Conservation (phyloP, 1,284 basidiomycete genomes). For the Apiotrichum montevideense region DNA sequence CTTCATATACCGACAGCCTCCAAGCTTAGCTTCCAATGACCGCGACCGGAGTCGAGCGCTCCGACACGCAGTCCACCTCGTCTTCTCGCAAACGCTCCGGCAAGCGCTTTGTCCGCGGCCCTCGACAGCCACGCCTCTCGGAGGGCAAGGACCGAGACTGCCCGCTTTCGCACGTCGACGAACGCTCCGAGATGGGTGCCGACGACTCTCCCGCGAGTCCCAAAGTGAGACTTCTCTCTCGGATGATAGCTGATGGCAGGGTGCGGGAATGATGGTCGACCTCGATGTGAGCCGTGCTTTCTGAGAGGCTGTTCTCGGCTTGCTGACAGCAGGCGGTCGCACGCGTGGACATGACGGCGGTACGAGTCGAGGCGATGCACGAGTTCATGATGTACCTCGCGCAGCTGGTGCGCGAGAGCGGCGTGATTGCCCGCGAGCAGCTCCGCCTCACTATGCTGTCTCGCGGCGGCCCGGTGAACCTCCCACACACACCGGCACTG, state of each 20-base stretch:
- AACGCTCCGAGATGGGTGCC: neutral
- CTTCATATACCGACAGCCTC: too few species aligned
- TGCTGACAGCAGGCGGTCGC: neutral
- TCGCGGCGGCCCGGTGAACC: neutral
- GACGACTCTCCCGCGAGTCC: neutral
- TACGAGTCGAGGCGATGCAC: slow-evolving; percentile 1
- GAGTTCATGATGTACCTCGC: slow-evolving; percentile 1
- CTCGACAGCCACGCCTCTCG: neutral
- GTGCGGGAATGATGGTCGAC: neutral
- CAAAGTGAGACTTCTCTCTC: neutral
- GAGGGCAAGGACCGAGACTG: neutral
- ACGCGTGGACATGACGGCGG: neutral
- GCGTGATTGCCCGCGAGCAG: neutral
- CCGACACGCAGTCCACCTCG: too few species aligned
- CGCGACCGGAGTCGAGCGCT: too few species aligned
- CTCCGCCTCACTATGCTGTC: neutral
- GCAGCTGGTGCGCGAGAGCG: neutral
- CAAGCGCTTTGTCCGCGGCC: neutral
- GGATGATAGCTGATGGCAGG: too few species aligned
- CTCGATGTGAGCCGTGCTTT: neutral
- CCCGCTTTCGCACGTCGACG: neutral
- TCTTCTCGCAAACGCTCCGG: neutral
- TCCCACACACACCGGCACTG: neutral
- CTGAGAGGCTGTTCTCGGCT: too few species aligned
- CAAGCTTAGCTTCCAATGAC: too few species aligned